Percentiles rank a stretch among this genome's conserved stretches.
These are phyloP conservation scores for Termitomyces sp. DNA, from an alignment of 768 basidiomycete genomes.

Conservation along the genomic window DNA sequence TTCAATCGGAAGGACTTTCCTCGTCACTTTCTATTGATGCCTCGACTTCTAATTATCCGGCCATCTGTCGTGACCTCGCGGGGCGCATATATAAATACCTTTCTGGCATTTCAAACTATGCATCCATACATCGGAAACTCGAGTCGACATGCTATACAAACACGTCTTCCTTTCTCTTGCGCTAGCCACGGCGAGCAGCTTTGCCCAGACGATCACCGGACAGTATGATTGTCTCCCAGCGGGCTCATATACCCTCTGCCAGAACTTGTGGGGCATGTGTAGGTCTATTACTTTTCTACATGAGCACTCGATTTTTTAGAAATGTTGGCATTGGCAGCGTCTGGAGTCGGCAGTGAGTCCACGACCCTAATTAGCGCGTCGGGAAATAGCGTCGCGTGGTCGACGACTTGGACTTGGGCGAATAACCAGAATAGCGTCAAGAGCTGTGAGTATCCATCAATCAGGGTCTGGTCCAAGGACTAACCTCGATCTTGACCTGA, in stretches of 20 bases:
- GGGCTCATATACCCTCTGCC: slow-evolving; percentile 45
- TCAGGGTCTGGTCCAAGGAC: no score
- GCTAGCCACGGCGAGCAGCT: background rate
- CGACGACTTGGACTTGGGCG: slow-evolving; percentile 48
- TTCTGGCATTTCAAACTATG: background rate
- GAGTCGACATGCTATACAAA: background rate
- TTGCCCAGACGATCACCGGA: slow-evolving; percentile 36
- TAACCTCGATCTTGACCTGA: slow-evolving; percentile 8
- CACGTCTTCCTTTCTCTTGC: background rate
- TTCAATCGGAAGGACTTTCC: background rate
- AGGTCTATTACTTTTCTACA: slow-evolving; percentile 4
- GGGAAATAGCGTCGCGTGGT: slow-evolving; percentile 42
- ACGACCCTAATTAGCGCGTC: slow-evolving; percentile 38
- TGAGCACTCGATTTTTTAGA: background rate
- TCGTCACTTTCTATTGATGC: no score
- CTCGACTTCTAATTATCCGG: no score
- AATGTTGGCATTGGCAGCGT: slow-evolving; percentile 7
- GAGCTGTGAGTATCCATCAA: slow-evolving; percentile 34
- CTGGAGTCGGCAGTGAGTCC: slow-evolving; percentile 42
- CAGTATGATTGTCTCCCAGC: slow-evolving; percentile 37
- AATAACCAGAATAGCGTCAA: slow-evolving; percentile 47
- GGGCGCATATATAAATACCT: background rate
- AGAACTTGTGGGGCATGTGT: slow-evolving; percentile 51
- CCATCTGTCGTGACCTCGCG: background rate
- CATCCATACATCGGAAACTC: background rate